Conservation (phyloP, 257 asterid genomes). For the Nicotiana attenuata region DNA sequence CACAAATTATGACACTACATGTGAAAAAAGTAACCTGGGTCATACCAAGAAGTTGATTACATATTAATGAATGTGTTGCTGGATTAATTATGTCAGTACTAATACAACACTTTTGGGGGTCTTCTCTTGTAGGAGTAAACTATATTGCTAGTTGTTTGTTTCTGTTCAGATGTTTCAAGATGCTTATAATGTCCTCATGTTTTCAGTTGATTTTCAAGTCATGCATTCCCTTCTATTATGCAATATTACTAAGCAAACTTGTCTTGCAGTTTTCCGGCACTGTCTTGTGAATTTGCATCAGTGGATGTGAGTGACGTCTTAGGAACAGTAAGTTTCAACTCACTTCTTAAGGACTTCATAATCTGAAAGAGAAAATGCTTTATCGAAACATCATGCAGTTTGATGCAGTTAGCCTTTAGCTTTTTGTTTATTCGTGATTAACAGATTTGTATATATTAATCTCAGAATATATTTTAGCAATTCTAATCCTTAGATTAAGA, state of each 20-base stretch:
- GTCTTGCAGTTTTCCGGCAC: slow-evolving; percentile 80
- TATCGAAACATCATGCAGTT: background rate
- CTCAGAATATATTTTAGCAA: too few species aligned
- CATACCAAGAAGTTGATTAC: slow-evolving; percentile 1
- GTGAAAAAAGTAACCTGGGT: background rate
- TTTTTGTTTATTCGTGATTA: slow-evolving; percentile 6
- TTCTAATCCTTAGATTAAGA: too few species aligned
- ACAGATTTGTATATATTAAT: slow-evolving; percentile 18
- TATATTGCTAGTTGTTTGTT: background rate
- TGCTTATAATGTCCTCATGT: background rate
- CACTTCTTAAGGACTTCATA: background rate
- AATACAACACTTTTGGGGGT: background rate
- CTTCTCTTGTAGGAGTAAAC: background rate
- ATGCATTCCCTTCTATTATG: background rate
- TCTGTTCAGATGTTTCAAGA: background rate
- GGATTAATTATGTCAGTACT: background rate
- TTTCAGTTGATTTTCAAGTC: background rate
- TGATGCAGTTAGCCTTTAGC: background rate
- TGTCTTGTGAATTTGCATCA: slow-evolving; percentile 98
- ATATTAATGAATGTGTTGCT: background rate
- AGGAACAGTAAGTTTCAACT: slow-evolving; percentile 79
- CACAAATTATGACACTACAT: background rate
- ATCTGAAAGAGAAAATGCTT: background rate
- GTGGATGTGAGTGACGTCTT: slow-evolving; percentile 88
- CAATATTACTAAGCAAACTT: background rate